Evolutionary conservation across 371 early-diverging fungal species (phyloP), one percentile per base, ranked within the genome.

Genomic region (Catenaria anguillulae): DNA sequence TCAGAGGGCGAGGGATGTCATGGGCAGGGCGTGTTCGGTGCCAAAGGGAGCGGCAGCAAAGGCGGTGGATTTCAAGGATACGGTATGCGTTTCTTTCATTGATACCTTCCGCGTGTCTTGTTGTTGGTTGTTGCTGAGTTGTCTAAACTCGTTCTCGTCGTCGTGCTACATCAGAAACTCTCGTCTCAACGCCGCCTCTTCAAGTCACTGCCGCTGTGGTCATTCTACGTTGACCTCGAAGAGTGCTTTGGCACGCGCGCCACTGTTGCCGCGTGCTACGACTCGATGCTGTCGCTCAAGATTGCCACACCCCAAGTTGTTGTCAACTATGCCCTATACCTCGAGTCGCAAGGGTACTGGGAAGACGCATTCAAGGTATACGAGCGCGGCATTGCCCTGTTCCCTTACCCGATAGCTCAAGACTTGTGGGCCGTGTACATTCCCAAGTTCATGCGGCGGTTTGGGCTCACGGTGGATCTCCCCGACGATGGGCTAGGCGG

Each of bases 381-480:
- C 70, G 97, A 98, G 67, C 88, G 93, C 65, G 98, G 97, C 40
- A 90, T 98, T 64, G 92, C 87, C 37, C 73, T 86, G 33, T 97
- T 98, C 70, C 91, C 91, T 6, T 96, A 88, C 73, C 97, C 98
- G 0, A 86, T 93, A 63, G 94, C 97, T 0, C 89, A 92, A 69
- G 98, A 98, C 66, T 75, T 98, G 60, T 98, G 98, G 98, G 93
- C 90, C 70, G 76, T 92, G 34, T 98, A 98, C 71, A 75, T 98
- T 59, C 77, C 82, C 33, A 83, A 87, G 66, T 97, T 97, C 68
- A 77, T 92, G 45, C 71, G 70, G 19, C 89, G 96, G 24, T 92
- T 86, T 70, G 81, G 79, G 31, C 31, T 29, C 15, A 1, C 24
- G 10, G 52, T 29, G 5, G 29, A 29, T 31, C 21, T 29, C 29